Conservation (phyloP, 345 rosid species). For the Microcos paniculata region DNA sequence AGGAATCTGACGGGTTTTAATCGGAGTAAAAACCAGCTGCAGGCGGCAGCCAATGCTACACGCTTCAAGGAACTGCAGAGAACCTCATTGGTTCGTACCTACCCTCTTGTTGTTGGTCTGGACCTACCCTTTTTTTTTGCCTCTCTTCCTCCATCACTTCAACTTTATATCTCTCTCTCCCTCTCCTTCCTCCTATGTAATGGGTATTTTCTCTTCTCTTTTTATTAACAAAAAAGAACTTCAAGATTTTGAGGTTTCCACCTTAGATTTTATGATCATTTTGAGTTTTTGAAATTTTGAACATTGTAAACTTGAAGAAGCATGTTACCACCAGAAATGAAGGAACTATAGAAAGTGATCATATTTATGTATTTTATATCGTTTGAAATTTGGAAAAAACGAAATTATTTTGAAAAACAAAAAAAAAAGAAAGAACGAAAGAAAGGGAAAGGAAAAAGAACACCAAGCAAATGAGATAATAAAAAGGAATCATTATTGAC, state of each 20-base stretch:
- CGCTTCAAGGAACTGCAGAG: constrained; percentile 19
- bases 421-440: no score
- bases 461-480: neutral
- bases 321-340: neutral
- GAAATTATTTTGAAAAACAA: no score
- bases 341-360: neutral
- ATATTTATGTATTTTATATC: no score
- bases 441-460: neutral
- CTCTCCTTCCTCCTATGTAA: no score
- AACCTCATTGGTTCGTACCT: constrained; percentile 35
- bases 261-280: neutral
- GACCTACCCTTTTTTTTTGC: neutral
- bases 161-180: neutral
- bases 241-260: neutral
- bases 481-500: constrained; percentile 24
- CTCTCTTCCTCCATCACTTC: constrained; percentile 8
- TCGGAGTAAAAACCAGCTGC: constrained; percentile 24
- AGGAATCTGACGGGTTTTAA: constrained; percentile 12
- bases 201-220: neutral
- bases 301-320: neutral
- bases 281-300: neutral
- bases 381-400: no score
- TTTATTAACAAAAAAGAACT: no score
- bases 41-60: constrained; percentile 18
- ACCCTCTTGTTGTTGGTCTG: no score